These are phyloP conservation scores for Acer negundo DNA, from an alignment of 345 rosid genomes.

Conservation along the genomic window DNA sequence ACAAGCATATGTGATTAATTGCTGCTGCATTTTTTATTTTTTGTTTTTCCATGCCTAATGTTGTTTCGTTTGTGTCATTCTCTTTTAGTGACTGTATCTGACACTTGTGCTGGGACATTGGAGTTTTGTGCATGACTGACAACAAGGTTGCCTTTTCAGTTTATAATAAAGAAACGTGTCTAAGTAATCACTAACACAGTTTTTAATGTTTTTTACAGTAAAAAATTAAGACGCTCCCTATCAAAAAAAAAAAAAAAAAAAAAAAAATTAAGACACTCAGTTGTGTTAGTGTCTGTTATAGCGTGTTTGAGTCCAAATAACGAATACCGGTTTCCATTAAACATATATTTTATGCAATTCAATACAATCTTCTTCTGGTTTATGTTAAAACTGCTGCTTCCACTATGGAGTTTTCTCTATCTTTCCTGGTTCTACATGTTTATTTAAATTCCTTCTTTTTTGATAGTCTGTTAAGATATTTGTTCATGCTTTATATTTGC, in stretches of 20 bases:
- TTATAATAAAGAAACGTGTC: neutral
- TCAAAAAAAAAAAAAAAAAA: too few species aligned
- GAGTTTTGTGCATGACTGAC: conserved; percentile 1
- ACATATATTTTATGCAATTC: neutral
- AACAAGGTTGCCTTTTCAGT: neutral
- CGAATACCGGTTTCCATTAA: neutral
- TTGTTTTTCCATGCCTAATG: neutral
- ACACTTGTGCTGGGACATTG: conserved; percentile 8
- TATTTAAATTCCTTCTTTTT: neutral
- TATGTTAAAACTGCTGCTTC: neutral
- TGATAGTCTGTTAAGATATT: neutral
- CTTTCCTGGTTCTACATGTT: too few species aligned
- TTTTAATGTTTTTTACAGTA: neutral
- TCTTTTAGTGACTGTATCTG: conserved; percentile 6
- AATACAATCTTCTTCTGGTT: neutral
- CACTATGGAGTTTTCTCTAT: neutral
- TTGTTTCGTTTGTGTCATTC: neutral
- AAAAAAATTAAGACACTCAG: neutral
- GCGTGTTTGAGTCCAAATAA: neutral
- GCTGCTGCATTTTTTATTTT: neutral
- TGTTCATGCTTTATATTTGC: conserved; percentile 27
- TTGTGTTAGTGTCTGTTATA: neutral
- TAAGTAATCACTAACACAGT: neutral
- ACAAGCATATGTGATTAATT: neutral
- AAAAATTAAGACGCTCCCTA: too few species aligned